Base-by-base conservation (phyloP, 2,329 filamentous ascomycete species). In the Clarireedia monteithiana region DNA sequence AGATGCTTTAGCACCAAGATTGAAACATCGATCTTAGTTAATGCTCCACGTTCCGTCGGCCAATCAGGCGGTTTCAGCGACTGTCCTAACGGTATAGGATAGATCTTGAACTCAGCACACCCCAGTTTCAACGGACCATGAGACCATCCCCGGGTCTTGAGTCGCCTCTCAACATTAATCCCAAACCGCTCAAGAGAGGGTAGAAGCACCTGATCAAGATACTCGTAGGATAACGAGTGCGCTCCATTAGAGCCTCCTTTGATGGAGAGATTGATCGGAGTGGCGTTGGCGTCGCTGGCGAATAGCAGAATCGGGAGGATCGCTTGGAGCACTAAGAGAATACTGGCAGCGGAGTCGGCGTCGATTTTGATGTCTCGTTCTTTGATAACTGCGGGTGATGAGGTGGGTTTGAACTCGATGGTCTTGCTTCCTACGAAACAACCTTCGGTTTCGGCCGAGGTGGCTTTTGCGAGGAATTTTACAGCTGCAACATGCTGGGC, bases 131-230 rank as follows among this genome's bases (percentile, higher is more conserved):
- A 40, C 2, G 58, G 53, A 6, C 65, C 67, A 17, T 64, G 60
- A 53, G 62, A 63, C 82, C 82, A 85, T 9, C 79, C 76, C 6
- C 80, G 74, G 20, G 50, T 60, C 36, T 72, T 68, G 9, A 84
- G 63, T 17, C 67, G 62, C 6, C 79, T 66, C 57, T 78, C 73
- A 3, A 81, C 72, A 1, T 56, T 54, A n/a, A 83, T 67, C 1
- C 75, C 73, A 54, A 83, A 82, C 3, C 72, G 71, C 62, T 80
- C 72, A 0, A 85, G 68, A 0, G 73, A 71, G 2, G 82, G 82
- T 34, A 84, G 68, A 1, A 85, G 71, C 0, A 85, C 77, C 62
- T 84, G 82, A 62, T 83, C 79, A 3, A 84, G 69, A 63, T 85
- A 86, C 63, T 86, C 82, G 57, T 74, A 83, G n/a, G 76, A 81